A percentile compares a stretch with the other conserved stretches of the same genome.
Evolutionary conservation across 2,329 filamentous ascomycete species (phyloP).

Genomic region (Hypoxylon sp.): DNA sequence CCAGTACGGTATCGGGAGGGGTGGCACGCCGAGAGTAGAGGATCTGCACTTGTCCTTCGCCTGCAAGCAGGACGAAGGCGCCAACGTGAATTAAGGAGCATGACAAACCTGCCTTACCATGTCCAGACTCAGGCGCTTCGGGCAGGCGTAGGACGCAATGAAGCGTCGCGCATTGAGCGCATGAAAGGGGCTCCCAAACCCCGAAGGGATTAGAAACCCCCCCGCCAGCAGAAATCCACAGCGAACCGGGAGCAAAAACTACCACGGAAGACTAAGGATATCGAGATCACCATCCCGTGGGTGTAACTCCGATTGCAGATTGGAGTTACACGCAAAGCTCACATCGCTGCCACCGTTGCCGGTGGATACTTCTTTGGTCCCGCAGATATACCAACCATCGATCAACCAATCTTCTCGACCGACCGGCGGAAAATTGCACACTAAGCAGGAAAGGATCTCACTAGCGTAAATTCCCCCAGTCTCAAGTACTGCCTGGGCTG

Average conservation of each 20-base stretch:
- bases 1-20: slow-evolving; percentile 1
- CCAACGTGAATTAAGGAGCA: slow-evolving; percentile 5
- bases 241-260: slow-evolving; percentile 2
- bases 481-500: background rate
- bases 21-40: background rate
- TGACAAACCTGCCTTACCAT: background rate
- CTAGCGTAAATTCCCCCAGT: background rate
- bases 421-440: background rate
- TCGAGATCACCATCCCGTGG: background rate
- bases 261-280: background rate
- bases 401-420: slow-evolving; percentile 6
- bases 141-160: background rate
- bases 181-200: background rate
- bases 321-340: background rate
- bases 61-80: slow-evolving; percentile 1
- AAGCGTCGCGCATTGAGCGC: background rate
- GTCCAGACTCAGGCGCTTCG: background rate
- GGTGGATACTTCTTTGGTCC: slow-evolving; percentile 4
- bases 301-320: background rate
- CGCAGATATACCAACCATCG: background rate
- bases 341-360: background rate
- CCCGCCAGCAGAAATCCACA: slow-evolving; percentile 1
- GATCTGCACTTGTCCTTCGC: background rate
- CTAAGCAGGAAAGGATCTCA: slow-evolving; percentile 9
- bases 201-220: background rate